These are phyloP conservation scores for Triticum urartu DNA, from an alignment of 176 grass and related monocot species.

Conservation along the genomic window DNA sequence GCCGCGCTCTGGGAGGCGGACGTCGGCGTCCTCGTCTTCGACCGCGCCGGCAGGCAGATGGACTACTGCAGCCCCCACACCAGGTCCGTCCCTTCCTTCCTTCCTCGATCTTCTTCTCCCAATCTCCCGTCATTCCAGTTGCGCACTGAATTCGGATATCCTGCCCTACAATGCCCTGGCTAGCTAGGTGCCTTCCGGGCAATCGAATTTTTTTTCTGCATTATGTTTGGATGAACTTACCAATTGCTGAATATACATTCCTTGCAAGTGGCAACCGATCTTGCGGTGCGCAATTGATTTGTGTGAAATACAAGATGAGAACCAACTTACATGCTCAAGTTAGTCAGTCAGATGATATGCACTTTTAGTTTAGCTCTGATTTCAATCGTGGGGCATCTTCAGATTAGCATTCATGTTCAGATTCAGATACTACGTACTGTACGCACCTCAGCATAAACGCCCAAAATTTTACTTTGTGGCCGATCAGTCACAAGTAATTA, in stretches of 20 bases:
- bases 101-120: background rate
- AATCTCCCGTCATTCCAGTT: background rate
- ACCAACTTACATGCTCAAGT: background rate
- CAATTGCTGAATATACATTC: background rate
- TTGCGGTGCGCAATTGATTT: no score
- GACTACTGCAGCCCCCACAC: constrained; percentile 32
- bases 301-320: background rate
- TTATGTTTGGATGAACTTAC: background rate
- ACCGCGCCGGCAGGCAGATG: constrained; percentile 34
- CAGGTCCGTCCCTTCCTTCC: constrained; percentile 4
- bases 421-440: background rate
- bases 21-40: constrained; percentile 51
- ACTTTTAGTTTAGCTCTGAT: background rate
- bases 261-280: no score
- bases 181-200: no score
- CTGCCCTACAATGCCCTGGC: background rate
- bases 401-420: background rate
- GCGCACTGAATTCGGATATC: background rate
- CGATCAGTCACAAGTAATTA: background rate
- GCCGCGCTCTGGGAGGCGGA: constrained; percentile 50
- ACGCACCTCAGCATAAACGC: no score
- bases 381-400: background rate
- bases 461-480: no score
- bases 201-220: background rate
- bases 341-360: background rate